These are phyloP conservation scores for Verbascum thapsus DNA, from an alignment of 257 asterid genomes.

Conservation along the genomic window DNA sequence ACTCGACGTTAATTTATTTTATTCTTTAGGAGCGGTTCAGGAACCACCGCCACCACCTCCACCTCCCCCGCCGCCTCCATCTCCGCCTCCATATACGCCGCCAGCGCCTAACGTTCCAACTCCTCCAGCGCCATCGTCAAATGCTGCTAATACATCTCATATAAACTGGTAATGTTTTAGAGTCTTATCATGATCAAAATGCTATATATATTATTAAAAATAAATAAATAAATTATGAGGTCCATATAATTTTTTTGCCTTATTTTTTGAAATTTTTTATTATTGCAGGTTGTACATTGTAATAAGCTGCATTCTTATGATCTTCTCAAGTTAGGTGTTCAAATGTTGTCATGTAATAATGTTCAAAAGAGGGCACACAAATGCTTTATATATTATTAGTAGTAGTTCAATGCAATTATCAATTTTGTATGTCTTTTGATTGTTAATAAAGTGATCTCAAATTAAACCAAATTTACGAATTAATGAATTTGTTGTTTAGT, in stretches of 20 bases:
- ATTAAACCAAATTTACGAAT: no score
- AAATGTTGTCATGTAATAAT: no score
- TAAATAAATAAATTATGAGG: no score
- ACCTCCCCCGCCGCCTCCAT: conserved; percentile 30
- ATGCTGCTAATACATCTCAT: conserved; percentile 21
- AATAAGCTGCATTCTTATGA: conserved; percentile 34
- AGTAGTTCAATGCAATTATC: not conserved
- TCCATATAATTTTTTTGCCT: not conserved
- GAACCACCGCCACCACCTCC: conserved; percentile 37
- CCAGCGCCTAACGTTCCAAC: conserved; percentile 8
- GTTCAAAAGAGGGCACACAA: not conserved
- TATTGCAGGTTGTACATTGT: conserved; percentile 36
- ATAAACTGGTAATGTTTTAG: conserved; percentile 28
- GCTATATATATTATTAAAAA: no score
- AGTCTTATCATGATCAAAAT: not conserved
- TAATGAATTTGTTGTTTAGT: no score
- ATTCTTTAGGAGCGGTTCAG: conserved; percentile 39
- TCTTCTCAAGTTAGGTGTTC: conserved; percentile 22
- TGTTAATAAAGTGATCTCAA: conserved; percentile 7
- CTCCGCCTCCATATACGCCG: conserved; percentile 28
- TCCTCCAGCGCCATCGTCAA: conserved; percentile 33
- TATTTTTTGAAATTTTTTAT: not conserved
- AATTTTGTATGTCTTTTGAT: not conserved
- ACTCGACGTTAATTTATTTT: not conserved
- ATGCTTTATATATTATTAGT: not conserved